Conservation (phyloP, 495 filamentous ascomycete species). For the Zalerion maritima region DNA sequence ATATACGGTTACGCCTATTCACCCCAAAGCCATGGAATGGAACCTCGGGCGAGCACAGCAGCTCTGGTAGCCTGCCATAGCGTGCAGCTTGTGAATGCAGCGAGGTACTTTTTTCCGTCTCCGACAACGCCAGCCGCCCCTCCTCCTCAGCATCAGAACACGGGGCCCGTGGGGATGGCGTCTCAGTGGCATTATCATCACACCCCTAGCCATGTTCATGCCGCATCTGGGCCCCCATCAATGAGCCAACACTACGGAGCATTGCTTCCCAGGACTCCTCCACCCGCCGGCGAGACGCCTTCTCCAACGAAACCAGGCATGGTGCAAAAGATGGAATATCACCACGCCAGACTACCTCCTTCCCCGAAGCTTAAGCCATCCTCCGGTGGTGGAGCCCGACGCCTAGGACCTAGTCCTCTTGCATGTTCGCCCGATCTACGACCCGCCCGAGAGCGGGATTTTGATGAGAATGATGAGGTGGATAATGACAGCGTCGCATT, state of each 20-base stretch:
- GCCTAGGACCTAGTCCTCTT: constrained; percentile 4
- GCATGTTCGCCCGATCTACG: constrained; percentile 14
- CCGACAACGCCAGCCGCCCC: constrained; percentile 7
- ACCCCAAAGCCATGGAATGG: constrained; percentile 11
- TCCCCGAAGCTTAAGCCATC: not conserved
- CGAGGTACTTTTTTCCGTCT: constrained; percentile 4
- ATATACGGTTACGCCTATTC: constrained; percentile 11
- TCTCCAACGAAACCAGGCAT: too few species aligned
- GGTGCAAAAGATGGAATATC: too few species aligned
- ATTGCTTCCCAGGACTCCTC: not conserved
- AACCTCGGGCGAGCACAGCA: too few species aligned
- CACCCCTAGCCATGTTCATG: constrained; percentile 2
- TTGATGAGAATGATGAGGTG: constrained; percentile 14
- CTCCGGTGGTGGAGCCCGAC: constrained; percentile 3
- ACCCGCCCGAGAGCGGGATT: constrained; percentile 11
- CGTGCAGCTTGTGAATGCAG: constrained; percentile 12
- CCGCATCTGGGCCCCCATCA: not conserved
- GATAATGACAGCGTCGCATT: constrained; percentile 23
- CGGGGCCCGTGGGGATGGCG: constrained; percentile 11
- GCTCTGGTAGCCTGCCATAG: too few species aligned
- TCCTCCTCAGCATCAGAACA: constrained; percentile 6
- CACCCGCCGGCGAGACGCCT: not conserved
- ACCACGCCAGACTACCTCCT: constrained; percentile 1
- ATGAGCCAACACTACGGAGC: not conserved
- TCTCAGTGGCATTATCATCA: constrained; percentile 10